Conservation (phyloP, 352 stramenopile genomes). For the Globisporangium ultimum region DNA sequence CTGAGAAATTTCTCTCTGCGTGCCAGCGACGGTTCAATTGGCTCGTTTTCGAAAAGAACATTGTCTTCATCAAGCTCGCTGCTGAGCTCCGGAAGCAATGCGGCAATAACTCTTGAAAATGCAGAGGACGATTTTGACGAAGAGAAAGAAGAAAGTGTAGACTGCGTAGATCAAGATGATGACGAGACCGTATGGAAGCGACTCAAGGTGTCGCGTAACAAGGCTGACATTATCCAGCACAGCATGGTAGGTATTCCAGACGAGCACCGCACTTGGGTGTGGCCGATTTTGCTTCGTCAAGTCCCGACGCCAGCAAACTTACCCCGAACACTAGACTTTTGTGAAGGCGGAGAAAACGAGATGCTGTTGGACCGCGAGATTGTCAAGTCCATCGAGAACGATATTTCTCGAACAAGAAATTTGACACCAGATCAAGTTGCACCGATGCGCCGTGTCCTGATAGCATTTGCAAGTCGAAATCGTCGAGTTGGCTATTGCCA, state of each 20-base stretch:
- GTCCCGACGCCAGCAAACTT: slow-evolving; percentile 33
- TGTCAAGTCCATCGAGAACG: slow-evolving; percentile 77
- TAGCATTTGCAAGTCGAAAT: slow-evolving; percentile 71
- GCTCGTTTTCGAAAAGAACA: slow-evolving; percentile 37
- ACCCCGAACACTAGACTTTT: slow-evolving; percentile 19
- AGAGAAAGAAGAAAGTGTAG: slow-evolving; percentile 10
- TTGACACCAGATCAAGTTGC: slow-evolving; percentile 45
- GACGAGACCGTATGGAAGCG: slow-evolving; percentile 43
- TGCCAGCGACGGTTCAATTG: slow-evolving; percentile 26
- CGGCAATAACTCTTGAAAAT: slow-evolving; percentile 15
- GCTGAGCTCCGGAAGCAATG: slow-evolving; percentile 39
- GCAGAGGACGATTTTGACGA: slow-evolving; percentile 17
- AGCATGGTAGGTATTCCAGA: slow-evolving; percentile 63
- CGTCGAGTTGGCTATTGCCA: slow-evolving; percentile 80
- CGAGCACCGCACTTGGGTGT: slow-evolving; percentile 63
- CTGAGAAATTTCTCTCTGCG: slow-evolving; percentile 49
- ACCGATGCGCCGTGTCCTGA: slow-evolving; percentile 65
- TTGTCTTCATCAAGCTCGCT: slow-evolving; percentile 61
- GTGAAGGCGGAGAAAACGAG: slow-evolving; percentile 32
- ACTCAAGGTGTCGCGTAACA: slow-evolving; percentile 25
- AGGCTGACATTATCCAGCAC: slow-evolving; percentile 28
- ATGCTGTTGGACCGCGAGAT: slow-evolving; percentile 61
- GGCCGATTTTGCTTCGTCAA: slow-evolving; percentile 61
- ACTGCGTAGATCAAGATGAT: slow-evolving; percentile 6
- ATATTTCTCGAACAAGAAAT: slow-evolving; percentile 69